Evolutionary conservation across 1,284 basidiomycete species (phyloP), one percentile per base, ranked within the genome.

Genomic region (Clitocybe nebularis): DNA sequence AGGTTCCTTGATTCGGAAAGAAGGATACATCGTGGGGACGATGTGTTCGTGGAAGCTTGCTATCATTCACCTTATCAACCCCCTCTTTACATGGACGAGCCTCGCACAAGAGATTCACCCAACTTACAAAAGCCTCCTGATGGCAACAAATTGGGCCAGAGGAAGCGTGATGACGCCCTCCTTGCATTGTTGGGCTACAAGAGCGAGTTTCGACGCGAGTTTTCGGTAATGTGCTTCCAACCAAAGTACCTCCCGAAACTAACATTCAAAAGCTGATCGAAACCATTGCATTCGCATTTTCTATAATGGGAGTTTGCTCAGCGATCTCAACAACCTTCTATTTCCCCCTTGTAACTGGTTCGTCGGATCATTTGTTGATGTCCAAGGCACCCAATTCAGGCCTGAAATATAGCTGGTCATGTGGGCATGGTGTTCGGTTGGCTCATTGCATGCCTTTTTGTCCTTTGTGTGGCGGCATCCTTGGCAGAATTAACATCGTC

Each of bases 371-470:
- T n/a, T 9, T 32, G 13, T 3, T 16, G 5, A n/a, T n/a, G n/a
- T n/a, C n/a, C 13, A 5, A 16, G 29, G 29, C 29, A 4, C 29
- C 5, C 29, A 5, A 1, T 85, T 86, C 55, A 74, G 74, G 1
- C 69, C 85, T 10, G 63, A 71, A 4, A 32, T n/a, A 48, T 75
- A 82, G 83, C 42, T 16, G 84, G 84, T 6, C 84, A 87, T 58
- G 77, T 84, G 19, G 84, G 84, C 16, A 79, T 88, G 72, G 74
- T 86, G 5, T 88, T 81, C 64, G 85, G 85, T 14, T 88, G 84
- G 85, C 61, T 85, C 14, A 81, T 88, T 46, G 84, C 84, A 3
- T 75, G 69, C 48, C 65, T 82, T 40, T 85, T 87, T 49, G 84
- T 88, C 26, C 68, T 80, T 62, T 68, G 72, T 6, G 68, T 86